Evolutionary conservation across 192 early-diverging fungal species (phyloP), one percentile per base, ranked within the genome.

Genomic region (Coemansia sp.): DNA sequence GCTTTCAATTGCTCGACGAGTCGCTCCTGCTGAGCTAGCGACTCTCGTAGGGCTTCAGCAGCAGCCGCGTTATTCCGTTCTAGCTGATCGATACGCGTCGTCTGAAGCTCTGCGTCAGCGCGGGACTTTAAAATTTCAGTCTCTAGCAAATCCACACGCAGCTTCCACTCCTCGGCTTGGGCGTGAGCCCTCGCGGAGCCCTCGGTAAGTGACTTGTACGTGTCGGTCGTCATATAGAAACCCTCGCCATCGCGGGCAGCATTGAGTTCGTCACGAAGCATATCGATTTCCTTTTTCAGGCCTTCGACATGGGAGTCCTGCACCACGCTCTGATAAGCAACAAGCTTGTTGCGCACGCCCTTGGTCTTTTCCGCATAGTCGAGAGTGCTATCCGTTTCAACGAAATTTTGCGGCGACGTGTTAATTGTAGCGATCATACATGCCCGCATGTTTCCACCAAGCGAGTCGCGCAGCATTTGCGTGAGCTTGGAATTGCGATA

Each of bases 341-440:
- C 87, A 3, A 91, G 92, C 52, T 87, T 87, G 66, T 95, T 94
- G 35, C 83, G 82, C 66, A 94, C 91, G 16, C 88, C 89, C 71
- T 89, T 94, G 39, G 93, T 91, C 41, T 90, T 82, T 61, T 83
- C 85, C 2, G 91, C 93, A 62, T 94, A 94, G 40, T 93, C 88
- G 29, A 95, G 74, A 1, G 92, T 95, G 49, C 85, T 89, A 7
- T 87, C 66, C 0, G 90, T 92, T 62, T 93, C 93, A 8, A 91
- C 90, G 49, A 88, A 67, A 44, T 83, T 84, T 3, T 74, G 75
- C 61, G 83, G 84, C 3, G 92, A 89, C 0, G 92, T 93, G 12
- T 93, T 93, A 30, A 97, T 89, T 15, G 95, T 96, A 13, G 95
- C 97, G 44, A 99, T 95, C 67, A 99, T 95, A 66, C 94, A 96